Percentiles rank a stretch among this genome's conserved stretches.
Conservation (phyloP, 164 flowering plant species). For the Tetrastigma voinierianum region DNA sequence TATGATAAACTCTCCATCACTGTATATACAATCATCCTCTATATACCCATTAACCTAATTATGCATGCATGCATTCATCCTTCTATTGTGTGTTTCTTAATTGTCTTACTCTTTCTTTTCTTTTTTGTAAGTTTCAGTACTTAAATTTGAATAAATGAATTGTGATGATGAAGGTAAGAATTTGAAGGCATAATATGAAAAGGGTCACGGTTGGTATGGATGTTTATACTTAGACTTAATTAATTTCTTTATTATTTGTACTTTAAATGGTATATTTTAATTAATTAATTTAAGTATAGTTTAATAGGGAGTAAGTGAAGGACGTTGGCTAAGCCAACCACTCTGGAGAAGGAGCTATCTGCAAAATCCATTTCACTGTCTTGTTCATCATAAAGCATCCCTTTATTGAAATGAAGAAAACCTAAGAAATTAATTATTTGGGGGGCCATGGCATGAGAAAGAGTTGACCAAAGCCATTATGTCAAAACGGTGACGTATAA, state of each 20-base stretch:
- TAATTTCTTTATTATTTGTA: not conserved
- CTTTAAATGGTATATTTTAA: not conserved
- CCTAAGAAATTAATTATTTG: not conserved
- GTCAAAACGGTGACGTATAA: slow-evolving; percentile 35
- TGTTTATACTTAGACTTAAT: not conserved
- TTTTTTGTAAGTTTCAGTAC: no score
- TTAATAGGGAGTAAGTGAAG: not conserved
- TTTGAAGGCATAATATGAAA: not conserved
- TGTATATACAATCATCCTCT: no score
- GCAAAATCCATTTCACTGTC: slow-evolving; percentile 9
- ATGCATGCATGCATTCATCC: no score
- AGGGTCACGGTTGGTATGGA: not conserved
- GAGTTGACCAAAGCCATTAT: slow-evolving; percentile 29
- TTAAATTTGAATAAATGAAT: no score
- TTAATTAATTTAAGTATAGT: not conserved
- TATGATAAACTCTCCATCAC: no score
- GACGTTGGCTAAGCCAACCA: slow-evolving; percentile 14
- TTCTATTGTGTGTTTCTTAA: no score
- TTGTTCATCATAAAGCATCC: not conserved
- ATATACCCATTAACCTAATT: no score
- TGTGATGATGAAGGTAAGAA: no score
- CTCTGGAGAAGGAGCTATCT: slow-evolving; percentile 8
- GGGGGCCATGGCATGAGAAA: slow-evolving; percentile 8
- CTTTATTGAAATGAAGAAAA: not conserved
- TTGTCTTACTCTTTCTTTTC: no score